Percentiles rank a stretch among this genome's conserved stretches.
phyloP scores from a whole-genome alignment of 192 early-diverging fungal species.

The Gryganskiella cystojenkinii region DNA sequence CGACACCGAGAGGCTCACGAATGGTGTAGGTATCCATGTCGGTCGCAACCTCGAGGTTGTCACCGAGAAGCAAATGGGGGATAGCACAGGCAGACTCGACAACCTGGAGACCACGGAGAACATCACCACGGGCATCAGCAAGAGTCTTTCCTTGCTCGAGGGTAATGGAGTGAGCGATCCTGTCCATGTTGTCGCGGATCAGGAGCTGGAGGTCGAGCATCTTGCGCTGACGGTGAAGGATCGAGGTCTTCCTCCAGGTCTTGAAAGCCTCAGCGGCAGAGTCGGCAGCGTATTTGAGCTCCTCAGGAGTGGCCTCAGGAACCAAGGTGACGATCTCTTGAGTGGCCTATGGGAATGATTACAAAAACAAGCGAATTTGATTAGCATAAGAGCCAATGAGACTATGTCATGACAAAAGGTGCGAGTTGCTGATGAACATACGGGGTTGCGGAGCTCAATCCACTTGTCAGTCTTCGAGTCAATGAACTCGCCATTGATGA shows the following conservation, averaged over 20 bases:
- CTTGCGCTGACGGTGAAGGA: constrained; percentile 86
- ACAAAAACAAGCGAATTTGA: background rate
- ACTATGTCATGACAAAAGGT: background rate
- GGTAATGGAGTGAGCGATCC: constrained; percentile 84
- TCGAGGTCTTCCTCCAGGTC: constrained; percentile 84
- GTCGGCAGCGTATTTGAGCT: constrained; percentile 81
- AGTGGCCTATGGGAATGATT: constrained; percentile 71
- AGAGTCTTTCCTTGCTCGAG: constrained; percentile 95
- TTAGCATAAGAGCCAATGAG: background rate
- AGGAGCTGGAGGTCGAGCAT: constrained; percentile 93
- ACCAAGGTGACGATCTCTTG: constrained; percentile 89
- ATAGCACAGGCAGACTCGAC: constrained; percentile 88
- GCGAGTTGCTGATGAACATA: constrained; percentile 47
- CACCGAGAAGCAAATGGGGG: constrained; percentile 84
- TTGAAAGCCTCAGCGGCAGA: constrained; percentile 84
- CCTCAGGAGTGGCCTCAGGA: constrained; percentile 87
- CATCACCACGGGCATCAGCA: constrained; percentile 91
- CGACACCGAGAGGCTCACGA: constrained; percentile 92
- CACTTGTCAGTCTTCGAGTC: constrained; percentile 87
- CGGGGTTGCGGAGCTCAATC: constrained; percentile 92
- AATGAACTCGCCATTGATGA: constrained; percentile 93
- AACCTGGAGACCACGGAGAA: constrained; percentile 91
- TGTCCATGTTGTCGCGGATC: constrained; percentile 83
- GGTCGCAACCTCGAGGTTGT: constrained; percentile 81
- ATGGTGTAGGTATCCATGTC: constrained; percentile 98